Evolutionary conservation across 164 flowering plant genomes (phyloP), one percentile per base, ranked within the genome.

Genomic region (Brasenia schreberi): DNA sequence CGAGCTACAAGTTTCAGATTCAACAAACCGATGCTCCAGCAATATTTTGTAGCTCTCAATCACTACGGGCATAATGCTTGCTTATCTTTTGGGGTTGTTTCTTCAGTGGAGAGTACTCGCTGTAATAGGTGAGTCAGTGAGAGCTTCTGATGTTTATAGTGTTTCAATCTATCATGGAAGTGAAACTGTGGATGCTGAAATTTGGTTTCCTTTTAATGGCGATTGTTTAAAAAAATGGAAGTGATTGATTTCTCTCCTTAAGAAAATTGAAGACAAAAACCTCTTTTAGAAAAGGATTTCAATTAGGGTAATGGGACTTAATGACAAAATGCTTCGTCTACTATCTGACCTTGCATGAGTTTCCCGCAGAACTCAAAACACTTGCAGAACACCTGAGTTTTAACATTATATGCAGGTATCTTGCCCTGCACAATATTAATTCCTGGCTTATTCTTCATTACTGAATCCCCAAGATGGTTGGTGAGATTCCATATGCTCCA

Each of bases 381-480:
- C 53, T 45, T 45, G 27, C 53, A 45, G 53, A 7, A 45, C 7
- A 7, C 53, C 12, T 7, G 12, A 45, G 11, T 7, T 45, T 7
- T 45, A 12, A 45, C 11, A 45, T 45, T 7, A 12, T 56, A 42
- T 79, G 61, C 88, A 92, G 98, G 98, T 76, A 83, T 81, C 61
- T 75, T 92, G 70, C 98, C 98, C 16, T 87, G 97, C 74, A 79
- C 90, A 49, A 74, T 87, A 67, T 76, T 92, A 81, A 92, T 92
- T 72, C 96, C 97, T 65, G 98, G 85, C 18, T 82, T 92, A 5
- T 92, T 92, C 82, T 92, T 92, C 81, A 85, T 92, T 73, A 97
- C 98, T 19, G 97, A 92, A 76, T 92, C 98, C 73, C 98, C 98
- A 59, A 81, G 98, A 60, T 90, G 98, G 98, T 85, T 92, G 84